Evolutionary conservation across 495 filamentous ascomycete genomes (phyloP).

Genomic region (Penicillium odoratum): DNA sequence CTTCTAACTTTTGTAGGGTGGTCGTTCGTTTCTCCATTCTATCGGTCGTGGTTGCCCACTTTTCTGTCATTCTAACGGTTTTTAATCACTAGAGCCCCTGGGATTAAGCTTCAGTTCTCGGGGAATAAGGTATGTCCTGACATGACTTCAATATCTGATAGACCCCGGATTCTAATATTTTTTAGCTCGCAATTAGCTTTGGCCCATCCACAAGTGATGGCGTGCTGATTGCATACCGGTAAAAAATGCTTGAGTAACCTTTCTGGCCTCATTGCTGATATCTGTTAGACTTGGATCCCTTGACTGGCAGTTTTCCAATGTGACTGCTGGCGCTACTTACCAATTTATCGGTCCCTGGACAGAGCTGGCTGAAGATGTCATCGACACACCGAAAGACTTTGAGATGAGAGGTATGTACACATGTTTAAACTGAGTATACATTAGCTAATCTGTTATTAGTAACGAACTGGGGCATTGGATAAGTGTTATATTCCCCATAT

Average conservation of each 20-base stretch:
- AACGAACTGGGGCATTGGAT: conserved; percentile 67
- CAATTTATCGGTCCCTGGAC: conserved; percentile 50
- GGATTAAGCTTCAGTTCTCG: conserved; percentile 64
- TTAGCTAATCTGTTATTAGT: conserved; percentile 34
- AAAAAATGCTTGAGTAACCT: neutral
- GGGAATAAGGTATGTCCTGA: conserved; percentile 49
- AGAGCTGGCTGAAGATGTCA: conserved; percentile 18
- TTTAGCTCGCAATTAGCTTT: conserved; percentile 57
- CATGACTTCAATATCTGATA: conserved; percentile 1
- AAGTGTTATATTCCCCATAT: conserved; percentile 20
- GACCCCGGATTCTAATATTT: neutral
- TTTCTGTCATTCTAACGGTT: neutral
- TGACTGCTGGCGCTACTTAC: conserved; percentile 60
- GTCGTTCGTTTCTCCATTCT: conserved; percentile 33
- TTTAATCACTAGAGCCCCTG: conserved; percentile 48
- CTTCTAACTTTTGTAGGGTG: conserved; percentile 33
- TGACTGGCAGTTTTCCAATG: conserved; percentile 69
- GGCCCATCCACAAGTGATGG: conserved; percentile 56
- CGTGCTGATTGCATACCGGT: conserved; percentile 59
- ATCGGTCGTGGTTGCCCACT: neutral
- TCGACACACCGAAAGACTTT: conserved; percentile 25
- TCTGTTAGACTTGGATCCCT: conserved; percentile 53
- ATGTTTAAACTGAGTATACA: neutral
- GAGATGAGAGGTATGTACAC: conserved; percentile 39
- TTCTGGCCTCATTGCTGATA: neutral